A percentile compares a stretch with the other conserved stretches of the same genome.
phyloP scores from a whole-genome alignment of 306 rosid genomes.

The Quercus agrifolia region DNA sequence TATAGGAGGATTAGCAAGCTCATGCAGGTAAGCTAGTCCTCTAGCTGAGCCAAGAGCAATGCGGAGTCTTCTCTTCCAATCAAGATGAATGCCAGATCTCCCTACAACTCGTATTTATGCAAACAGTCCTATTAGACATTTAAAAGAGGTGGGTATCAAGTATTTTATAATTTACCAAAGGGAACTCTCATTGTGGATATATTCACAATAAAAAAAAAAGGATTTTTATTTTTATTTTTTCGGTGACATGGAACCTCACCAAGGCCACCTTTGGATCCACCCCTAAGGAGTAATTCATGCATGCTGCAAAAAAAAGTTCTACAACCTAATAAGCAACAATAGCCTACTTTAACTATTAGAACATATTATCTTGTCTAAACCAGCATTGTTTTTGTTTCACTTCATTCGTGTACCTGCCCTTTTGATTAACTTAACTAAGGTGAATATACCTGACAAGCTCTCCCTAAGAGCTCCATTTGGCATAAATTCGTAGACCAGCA shows the following conservation, averaged over 20 bases:
- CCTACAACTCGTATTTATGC: constrained; percentile 43
- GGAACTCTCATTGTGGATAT: background rate
- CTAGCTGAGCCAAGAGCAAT: constrained; percentile 91
- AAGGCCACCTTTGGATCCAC: too few species aligned
- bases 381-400: too few species aligned
- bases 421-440: background rate
- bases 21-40: constrained; percentile 94
- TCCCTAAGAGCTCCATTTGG: constrained; percentile 83
- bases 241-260: too few species aligned
- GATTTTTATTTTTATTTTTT: too few species aligned
- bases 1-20: constrained; percentile 95
- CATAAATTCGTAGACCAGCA: constrained; percentile 85
- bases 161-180: background rate
- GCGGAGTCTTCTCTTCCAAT: constrained; percentile 96
- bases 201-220: background rate
- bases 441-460: constrained; percentile 61
- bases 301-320: too few species aligned
- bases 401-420: too few species aligned
- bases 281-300: too few species aligned
- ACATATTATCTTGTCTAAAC: too few species aligned
- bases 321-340: too few species aligned
- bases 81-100: constrained; percentile 68
- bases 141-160: background rate
- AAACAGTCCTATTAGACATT: constrained; percentile 3
- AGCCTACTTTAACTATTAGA: too few species aligned